Evolutionary conservation across 371 early-diverging fungal species (phyloP), one percentile per base, ranked within the genome.

Genomic region (Mucor ambiguus): DNA sequence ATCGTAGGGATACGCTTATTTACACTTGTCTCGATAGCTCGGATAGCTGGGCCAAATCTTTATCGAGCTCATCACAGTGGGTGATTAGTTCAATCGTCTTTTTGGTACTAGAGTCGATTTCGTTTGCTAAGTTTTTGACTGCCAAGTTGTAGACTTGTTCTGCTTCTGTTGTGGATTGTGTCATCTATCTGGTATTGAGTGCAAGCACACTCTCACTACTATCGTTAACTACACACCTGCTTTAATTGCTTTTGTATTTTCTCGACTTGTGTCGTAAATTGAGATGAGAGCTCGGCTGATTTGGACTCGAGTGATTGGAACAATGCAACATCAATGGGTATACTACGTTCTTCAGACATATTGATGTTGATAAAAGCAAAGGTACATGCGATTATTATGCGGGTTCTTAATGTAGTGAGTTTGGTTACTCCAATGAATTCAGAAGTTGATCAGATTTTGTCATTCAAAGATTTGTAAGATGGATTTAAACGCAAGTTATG

Each of bases 1-100:
- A 10, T 60, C n/a, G 20, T 12, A 18, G 11, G 32, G 1, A 12
- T 28, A 0, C 30, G 14, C 3, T 10, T 35, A 26, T 58, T 65
- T 65, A 74, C 74, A 74, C 65, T 62, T 74, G 74, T 41, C 60
- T 55, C 2, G 70, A 64, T 22, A 74, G 54, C 38, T 61, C 65
- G 2, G 33, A 32, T 30, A 74, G 44, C 26, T 74, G 74, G 4
- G 70, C 54, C 4, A 74, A 43, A 30, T 74, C 74, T 43, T 74
- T 74, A 41, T 74, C 74, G 2, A 74, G 43, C 41, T 74, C 74
- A 59, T 74, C 74, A 49, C 74, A 74, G 38, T 74, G 68, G 5
- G 74, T 69, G 28, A 74, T 74, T 6, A 74, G 9, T 18, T 67
- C 64, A 18, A 70, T 52, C 4, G 70, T 61, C 41, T 62, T 67